phyloP scores from a whole-genome alignment of 2,329 filamentous ascomycete genomes.

The Daldinia sp. region DNA sequence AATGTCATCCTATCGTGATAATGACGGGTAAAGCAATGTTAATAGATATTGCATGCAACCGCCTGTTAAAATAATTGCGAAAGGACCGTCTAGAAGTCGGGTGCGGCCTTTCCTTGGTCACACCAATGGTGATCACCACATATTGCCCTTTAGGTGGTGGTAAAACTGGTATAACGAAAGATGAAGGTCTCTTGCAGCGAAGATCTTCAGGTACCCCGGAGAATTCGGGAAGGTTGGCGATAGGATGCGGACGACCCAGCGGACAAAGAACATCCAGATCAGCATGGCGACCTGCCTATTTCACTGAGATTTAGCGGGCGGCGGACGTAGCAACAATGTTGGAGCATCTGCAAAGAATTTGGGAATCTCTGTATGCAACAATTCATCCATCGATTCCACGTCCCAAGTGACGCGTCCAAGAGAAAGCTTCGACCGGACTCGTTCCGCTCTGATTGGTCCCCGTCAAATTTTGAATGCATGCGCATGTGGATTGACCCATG shows the following conservation, averaged over 20 bases:
- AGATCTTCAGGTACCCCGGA: conserved; percentile 45
- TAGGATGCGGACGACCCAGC: conserved; percentile 25
- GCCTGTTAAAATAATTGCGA: conserved; percentile 18
- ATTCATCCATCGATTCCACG: conserved; percentile 23
- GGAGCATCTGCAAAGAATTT: conserved; percentile 23
- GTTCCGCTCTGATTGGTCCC: conserved; percentile 27
- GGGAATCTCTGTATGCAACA: conserved; percentile 23
- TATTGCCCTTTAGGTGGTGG: conserved; percentile 30
- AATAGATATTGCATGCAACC: conserved; percentile 30
- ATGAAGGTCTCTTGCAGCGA: conserved; percentile 39
- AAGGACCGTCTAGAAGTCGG: conserved; percentile 22
- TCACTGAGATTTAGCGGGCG: conserved; percentile 22
- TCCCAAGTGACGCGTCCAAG: conserved; percentile 34
- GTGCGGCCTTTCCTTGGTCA: conserved; percentile 28
- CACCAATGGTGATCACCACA: conserved; percentile 33
- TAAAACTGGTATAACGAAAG: conserved; percentile 17
- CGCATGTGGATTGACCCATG: conserved; percentile 6
- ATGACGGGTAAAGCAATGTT: conserved; percentile 22
- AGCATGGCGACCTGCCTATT: conserved; percentile 35
- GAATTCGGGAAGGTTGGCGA: conserved; percentile 39
- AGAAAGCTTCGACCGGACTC: conserved; percentile 26
- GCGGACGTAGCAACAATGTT: conserved; percentile 13
- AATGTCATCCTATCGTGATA: conserved; percentile 20
- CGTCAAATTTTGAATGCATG: neutral
- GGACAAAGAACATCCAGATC: conserved; percentile 27